phyloP scores from a whole-genome alignment of 139 green algal genomes.

The Haematococcus lacustris region DNA sequence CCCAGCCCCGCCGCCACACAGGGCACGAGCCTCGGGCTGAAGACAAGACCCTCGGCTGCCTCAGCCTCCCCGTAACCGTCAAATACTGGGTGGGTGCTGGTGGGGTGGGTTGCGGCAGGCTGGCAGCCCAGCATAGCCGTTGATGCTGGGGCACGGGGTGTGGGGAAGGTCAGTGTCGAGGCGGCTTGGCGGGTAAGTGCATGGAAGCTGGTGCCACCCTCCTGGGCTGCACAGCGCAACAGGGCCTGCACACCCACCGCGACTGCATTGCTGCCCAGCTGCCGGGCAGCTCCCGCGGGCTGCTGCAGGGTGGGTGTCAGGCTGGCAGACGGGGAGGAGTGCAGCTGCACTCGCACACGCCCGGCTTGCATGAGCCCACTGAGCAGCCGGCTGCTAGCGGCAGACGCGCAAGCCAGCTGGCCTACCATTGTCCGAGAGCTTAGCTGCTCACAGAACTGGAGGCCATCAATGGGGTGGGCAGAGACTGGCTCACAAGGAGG shows the following conservation, averaged over 20 bases:
- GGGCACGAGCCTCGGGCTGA: conserved; percentile 1
- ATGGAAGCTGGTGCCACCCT: background rate
- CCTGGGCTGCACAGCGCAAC: conserved; percentile 31
- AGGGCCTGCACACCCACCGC: conserved; percentile 23
- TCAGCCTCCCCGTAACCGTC: background rate
- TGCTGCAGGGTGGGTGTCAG: background rate
- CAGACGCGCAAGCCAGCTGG: background rate
- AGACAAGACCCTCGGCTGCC: conserved; percentile 14
- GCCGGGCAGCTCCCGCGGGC: background rate
- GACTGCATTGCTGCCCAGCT: conserved; percentile 28
- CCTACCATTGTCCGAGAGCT: background rate
- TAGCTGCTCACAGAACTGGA: background rate
- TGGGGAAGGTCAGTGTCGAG: background rate
- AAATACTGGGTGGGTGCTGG: background rate
- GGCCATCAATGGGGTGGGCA: background rate
- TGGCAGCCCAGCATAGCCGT: too few species aligned
- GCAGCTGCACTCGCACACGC: background rate
- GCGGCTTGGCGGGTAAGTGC: too few species aligned
- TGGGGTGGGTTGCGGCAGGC: background rate
- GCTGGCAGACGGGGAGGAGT: background rate
- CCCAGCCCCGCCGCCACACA: too few species aligned
- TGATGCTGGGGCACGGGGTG: background rate
- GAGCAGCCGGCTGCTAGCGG: background rate
- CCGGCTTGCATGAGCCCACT: too few species aligned
- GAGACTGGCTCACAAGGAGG: background rate